These are phyloP conservation scores for Rostrohypoxylon terebratum DNA, from an alignment of 495 filamentous ascomycete genomes.

Conservation along the genomic window DNA sequence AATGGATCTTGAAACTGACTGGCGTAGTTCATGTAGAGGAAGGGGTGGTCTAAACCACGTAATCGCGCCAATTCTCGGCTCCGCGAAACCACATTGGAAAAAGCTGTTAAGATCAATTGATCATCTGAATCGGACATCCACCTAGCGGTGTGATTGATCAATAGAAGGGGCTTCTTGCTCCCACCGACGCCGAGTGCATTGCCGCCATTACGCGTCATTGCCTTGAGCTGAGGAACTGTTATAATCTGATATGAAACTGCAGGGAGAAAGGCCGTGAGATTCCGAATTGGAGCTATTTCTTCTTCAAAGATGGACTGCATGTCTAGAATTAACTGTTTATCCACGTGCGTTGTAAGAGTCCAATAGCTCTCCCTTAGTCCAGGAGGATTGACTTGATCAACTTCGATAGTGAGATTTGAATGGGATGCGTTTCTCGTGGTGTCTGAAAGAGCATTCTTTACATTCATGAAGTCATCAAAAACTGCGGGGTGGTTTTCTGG, in stretches of 20 bases:
- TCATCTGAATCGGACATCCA: conserved; percentile 56
- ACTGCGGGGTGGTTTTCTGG: conserved; percentile 53
- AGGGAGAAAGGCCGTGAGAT: conserved; percentile 52
- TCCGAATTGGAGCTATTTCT: conserved; percentile 50
- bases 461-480: conserved; percentile 56
- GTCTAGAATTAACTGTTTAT: conserved; percentile 51
- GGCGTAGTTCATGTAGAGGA: conserved; percentile 52
- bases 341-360: conserved; percentile 55
- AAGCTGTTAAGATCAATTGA: conserved; percentile 15
- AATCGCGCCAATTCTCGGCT: background rate
- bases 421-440: conserved; percentile 54
- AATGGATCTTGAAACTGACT: conserved; percentile 47
- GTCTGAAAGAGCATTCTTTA: conserved; percentile 52
- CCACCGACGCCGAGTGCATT: conserved; percentile 62
- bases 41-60: conserved; percentile 41
- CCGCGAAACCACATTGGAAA: conserved; percentile 18
- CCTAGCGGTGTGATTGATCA: conserved; percentile 53
- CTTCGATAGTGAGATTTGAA: conserved; percentile 57
- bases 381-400: conserved; percentile 52
- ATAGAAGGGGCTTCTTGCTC: conserved; percentile 54
- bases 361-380: conserved; percentile 61
- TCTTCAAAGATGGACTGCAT: conserved; percentile 55
- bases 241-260: conserved; percentile 60
- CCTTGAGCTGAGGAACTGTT: conserved; percentile 52
- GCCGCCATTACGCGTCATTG: conserved; percentile 61